Evolutionary conservation across 768 basidiomycete species (phyloP).

Genomic region (Tulasnella sp.): DNA sequence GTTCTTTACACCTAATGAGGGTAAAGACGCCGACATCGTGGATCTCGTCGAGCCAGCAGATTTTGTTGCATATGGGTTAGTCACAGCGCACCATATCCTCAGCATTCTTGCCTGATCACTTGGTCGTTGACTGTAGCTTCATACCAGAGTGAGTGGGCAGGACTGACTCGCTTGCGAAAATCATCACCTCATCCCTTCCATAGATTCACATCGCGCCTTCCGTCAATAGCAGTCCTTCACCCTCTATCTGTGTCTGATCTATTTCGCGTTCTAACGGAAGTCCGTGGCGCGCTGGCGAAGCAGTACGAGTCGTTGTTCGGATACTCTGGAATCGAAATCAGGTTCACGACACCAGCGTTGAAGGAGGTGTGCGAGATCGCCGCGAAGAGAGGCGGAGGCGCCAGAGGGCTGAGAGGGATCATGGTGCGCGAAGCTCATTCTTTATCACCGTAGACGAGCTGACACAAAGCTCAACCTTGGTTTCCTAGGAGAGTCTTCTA

Average conservation of each 20-base stretch:
- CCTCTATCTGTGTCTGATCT: conserved; percentile 73
- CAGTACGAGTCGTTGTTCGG: conserved; percentile 81
- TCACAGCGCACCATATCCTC: not conserved
- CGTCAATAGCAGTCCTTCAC: conserved; percentile 74
- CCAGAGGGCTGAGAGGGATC: conserved; percentile 78
- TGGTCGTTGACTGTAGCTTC: conserved; percentile 37
- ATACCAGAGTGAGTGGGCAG: conserved; percentile 64
- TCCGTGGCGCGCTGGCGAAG: conserved; percentile 80
- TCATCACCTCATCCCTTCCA: not conserved
- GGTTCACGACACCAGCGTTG: conserved; percentile 72
- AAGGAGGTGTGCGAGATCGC: conserved; percentile 75
- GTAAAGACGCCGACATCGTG: conserved; percentile 37
- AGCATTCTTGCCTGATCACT: not conserved
- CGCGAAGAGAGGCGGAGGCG: conserved; percentile 73
- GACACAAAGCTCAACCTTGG: conserved; percentile 1
- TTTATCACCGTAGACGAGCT: not conserved
- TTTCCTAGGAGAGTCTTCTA: conserved; percentile 56
- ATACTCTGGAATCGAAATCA: conserved; percentile 73
- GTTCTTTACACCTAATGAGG: conserved; percentile 68
- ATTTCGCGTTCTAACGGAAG: conserved; percentile 82
- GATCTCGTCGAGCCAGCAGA: conserved; percentile 71
- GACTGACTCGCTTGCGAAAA: no score
- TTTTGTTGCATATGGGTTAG: conserved; percentile 71
- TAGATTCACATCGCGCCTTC: conserved; percentile 78
- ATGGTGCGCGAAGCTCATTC: conserved; percentile 43